A percentile compares a stretch with the other conserved stretches of the same genome.
phyloP scores from a whole-genome alignment of 176 grass and related monocot genomes.

The Poa annua region DNA sequence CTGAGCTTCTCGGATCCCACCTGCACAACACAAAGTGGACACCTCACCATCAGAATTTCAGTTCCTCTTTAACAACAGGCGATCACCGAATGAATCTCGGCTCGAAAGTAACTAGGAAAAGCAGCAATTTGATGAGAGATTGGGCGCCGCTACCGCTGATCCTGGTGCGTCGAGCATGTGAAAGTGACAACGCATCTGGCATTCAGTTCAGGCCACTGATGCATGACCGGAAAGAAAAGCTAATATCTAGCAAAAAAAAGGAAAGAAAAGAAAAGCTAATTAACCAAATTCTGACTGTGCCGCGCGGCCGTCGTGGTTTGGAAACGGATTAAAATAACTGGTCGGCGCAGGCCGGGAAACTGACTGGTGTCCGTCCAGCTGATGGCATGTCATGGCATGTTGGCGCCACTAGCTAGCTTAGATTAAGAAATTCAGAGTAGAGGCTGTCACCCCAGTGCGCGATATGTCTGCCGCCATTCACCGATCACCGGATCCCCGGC shows the following conservation, averaged over 20 bases:
- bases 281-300: conserved; percentile 2
- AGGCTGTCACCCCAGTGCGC: conserved; percentile 54
- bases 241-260: too few relatives aligned
- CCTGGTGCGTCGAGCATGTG: conserved; percentile 1
- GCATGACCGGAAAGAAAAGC: too few relatives aligned
- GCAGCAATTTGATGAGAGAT: not conserved
- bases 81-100: too few relatives aligned
- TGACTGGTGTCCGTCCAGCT: not conserved
- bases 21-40: conserved; percentile 26
- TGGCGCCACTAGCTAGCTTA: not conserved
- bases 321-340: conserved; percentile 38
- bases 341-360: conserved; percentile 25
- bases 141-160: conserved; percentile 19
- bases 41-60: not conserved
- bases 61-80: not conserved
- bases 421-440: not conserved
- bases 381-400: not conserved
- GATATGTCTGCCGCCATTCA: conserved; percentile 53
- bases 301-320: not conserved
- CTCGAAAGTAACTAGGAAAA: not conserved
- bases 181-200: conserved; percentile 37
- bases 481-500: conserved; percentile 23
- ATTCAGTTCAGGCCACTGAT: conserved; percentile 19
- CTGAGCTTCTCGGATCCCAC: conserved; percentile 86
- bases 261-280: too few relatives aligned